A percentile compares a stretch with the other conserved stretches of the same genome.
phyloP scores from a whole-genome alignment of 2,329 filamentous ascomycete species.

The Penicillium sp. region DNA sequence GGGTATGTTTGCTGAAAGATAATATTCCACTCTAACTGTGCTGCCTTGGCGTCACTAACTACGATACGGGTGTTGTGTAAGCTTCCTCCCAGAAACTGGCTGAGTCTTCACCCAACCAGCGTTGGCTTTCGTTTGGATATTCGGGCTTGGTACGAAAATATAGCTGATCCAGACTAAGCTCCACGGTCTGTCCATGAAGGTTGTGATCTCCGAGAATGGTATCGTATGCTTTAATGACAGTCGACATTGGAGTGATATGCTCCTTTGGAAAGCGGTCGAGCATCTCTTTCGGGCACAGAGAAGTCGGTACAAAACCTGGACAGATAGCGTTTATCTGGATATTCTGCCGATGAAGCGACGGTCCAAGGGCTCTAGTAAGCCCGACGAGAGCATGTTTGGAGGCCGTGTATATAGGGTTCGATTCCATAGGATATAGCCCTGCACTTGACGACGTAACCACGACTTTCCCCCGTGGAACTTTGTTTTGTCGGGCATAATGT shows the following conservation, averaged over 20 bases:
- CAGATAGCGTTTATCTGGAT: neutral
- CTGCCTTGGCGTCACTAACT: neutral
- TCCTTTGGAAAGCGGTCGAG: neutral
- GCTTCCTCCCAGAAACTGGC: neutral
- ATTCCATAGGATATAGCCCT: neutral
- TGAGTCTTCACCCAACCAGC: neutral
- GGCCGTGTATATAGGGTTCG: neutral
- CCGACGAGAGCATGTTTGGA: neutral
- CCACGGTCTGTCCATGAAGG: neutral
- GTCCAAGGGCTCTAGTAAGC: neutral
- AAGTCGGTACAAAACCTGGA: neutral
- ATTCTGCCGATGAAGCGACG: neutral
- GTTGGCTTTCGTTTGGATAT: neutral
- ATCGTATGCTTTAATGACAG: neutral
- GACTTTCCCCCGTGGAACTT: neutral
- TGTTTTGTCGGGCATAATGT: neutral
- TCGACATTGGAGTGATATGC: neutral
- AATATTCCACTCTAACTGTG: neutral
- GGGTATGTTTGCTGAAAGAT: neutral
- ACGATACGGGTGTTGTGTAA: neutral
- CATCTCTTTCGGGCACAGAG: neutral
- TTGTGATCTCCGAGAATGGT: neutral
- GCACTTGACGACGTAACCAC: neutral
- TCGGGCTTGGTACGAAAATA: neutral
- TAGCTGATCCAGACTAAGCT: neutral